These are phyloP conservation scores for Raddia distichophylla DNA, from an alignment of 176 grass and related monocot species.

Conservation along the genomic window DNA sequence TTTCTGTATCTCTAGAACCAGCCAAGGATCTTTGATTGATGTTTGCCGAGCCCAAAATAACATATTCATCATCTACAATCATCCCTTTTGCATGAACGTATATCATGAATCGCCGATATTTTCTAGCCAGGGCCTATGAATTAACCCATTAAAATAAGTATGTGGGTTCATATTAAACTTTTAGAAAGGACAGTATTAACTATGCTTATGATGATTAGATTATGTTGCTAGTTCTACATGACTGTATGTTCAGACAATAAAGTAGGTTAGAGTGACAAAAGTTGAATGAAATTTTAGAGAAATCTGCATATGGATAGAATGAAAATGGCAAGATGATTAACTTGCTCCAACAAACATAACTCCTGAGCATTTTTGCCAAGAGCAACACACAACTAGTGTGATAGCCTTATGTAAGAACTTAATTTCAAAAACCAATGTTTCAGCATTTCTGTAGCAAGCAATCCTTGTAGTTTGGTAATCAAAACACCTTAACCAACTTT, in stretches of 20 bases:
- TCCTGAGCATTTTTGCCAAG: background rate
- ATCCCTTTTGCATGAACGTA: conserved; percentile 97
- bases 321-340: background rate
- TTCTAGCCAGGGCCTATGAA: conserved; percentile 60
- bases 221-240: background rate
- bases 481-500: background rate
- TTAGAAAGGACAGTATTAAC: conserved; percentile 6
- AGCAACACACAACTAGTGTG: background rate
- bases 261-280: background rate
- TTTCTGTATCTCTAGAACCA: conserved; percentile 95
- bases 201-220: background rate
- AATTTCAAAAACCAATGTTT: background rate
- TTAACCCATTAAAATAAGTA: conserved; percentile 16
- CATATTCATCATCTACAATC: conserved; percentile 91
- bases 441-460: background rate
- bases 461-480: background rate
- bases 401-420: conserved; percentile 1
- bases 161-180: conserved; percentile 11
- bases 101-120: conserved; percentile 89
- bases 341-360: background rate
- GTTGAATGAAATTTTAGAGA: background rate
- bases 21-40: conserved; percentile 93
- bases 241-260: background rate
- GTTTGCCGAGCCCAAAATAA: conserved; percentile 94
- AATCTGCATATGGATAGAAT: background rate